phyloP scores from a whole-genome alignment of 2,329 filamentous ascomycete species.

The Ramichloridium luteum region DNA sequence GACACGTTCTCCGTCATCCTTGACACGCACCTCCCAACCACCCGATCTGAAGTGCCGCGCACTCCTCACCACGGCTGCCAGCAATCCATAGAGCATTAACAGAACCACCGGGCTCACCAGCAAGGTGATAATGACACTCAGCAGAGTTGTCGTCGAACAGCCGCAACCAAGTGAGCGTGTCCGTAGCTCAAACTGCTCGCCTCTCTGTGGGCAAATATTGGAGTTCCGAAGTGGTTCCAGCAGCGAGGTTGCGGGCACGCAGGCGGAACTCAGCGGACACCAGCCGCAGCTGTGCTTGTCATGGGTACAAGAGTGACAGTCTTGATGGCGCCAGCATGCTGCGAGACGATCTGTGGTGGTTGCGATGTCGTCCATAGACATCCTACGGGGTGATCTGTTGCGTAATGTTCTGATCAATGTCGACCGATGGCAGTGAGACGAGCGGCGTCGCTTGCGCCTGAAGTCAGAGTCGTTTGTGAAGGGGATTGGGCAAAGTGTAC shows the following conservation, averaged over 20 bases:
- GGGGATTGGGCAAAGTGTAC: no score
- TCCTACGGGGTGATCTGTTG: no score
- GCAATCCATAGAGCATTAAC: constrained; percentile 24
- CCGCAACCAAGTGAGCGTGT: constrained; percentile 34
- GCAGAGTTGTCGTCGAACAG: constrained; percentile 35
- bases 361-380: neutral
- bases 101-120: constrained; percentile 30
- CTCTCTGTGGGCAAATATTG: constrained; percentile 23
- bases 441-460: no score
- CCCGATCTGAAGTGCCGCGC: constrained; percentile 20
- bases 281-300: constrained; percentile 28
- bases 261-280: constrained; percentile 33
- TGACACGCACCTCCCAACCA: constrained; percentile 21
- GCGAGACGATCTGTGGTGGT: constrained; percentile 8
- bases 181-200: constrained; percentile 35
- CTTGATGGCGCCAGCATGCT: constrained; percentile 23
- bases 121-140: constrained; percentile 33
- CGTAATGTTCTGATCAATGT: no score
- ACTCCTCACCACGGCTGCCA: constrained; percentile 8
- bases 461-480: no score
- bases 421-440: no score
- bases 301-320: constrained; percentile 21
- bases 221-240: constrained; percentile 28
- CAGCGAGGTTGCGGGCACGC: constrained; percentile 30
- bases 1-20: constrained; percentile 16